Base-by-base conservation (phyloP, 768 basidiomycete genomes). In the Boletus huronensis region DNA sequence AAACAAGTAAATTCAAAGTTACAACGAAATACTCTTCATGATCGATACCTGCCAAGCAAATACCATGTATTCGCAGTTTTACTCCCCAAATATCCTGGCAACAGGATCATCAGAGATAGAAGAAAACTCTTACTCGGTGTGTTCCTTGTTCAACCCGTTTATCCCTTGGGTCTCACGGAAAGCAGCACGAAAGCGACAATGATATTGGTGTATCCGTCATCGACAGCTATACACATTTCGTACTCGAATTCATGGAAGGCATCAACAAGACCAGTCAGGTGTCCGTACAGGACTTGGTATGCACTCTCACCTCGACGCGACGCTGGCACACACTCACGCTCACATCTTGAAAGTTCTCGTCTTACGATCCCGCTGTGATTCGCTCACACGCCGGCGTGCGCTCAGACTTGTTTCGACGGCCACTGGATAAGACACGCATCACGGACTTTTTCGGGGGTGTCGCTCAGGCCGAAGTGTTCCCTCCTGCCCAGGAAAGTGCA, bases 21-120 rank as follows among this genome's bases (percentile, higher is more conserved):
- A 98, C 75, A 95, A 98, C 70, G 92, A 96, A 69, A 84, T 99
- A 46, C 81, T 99, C 64, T 97, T 96, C 77, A 98, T 98, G 90
- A 87, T 95, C 55, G 96, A 99, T 64, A 98, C 96, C 0, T 99
- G 96, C 67, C 94, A 99, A 72, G 97, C 96, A 26, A 96, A 93
- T 67, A 92, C 91, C 5, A 87, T 99, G 85, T 98, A 91, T 66
- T 84, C 87, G 48, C 90, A 93, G 66, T 83, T 96, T 61, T 95
- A 95, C 70, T 94, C 93, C 1, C 93, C 93, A 0, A 92, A 95
- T 61, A 87, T 98, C 47, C 81, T 96, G 3, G 92, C 95, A 0
- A 93, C 93, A 0, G 95, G 93, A 0, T 94, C 91, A 0, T 90
- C 92, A 9, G 73, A 81, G 48, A 74, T 95, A 26, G 88, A 81